A percentile compares a stretch with the other conserved stretches of the same genome.
These are phyloP conservation scores for Malassezia restricta DNA, from an alignment of 1,284 basidiomycete genomes.

Conservation along the genomic window DNA sequence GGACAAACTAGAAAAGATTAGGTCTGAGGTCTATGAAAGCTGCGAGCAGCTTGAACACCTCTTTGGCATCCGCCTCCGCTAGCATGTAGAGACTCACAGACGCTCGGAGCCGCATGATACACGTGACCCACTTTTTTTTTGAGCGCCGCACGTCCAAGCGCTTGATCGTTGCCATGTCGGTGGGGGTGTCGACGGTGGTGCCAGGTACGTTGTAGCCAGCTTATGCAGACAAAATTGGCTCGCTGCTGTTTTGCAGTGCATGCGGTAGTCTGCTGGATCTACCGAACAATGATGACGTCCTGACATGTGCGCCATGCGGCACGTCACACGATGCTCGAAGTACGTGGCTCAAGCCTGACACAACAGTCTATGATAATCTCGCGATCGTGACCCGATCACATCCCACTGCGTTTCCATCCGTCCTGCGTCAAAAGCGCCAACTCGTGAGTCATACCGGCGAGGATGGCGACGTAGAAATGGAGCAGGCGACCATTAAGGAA, in stretches of 20 bases:
- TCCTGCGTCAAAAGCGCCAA: slow-evolving; percentile 73
- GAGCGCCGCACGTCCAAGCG: neutral
- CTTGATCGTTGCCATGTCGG: slow-evolving; percentile 1
- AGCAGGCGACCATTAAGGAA: slow-evolving; percentile 62
- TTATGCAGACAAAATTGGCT: slow-evolving; percentile 53
- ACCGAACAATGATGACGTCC: slow-evolving; percentile 63
- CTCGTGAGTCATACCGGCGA: slow-evolving; percentile 53
- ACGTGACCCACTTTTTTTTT: slow-evolving; percentile 13
- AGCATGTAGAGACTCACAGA: neutral
- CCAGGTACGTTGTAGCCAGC: neutral
- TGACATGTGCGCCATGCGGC: slow-evolving; percentile 77
- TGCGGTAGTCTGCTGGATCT: slow-evolving; percentile 81
- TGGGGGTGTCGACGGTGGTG: neutral
- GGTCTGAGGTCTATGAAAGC: slow-evolving; percentile 30
- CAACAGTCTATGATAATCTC: slow-evolving; percentile 77
- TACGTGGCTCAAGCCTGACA: slow-evolving; percentile 14
- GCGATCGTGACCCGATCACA: slow-evolving; percentile 80
- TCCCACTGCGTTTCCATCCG: slow-evolving; percentile 84
- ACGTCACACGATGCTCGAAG: slow-evolving; percentile 58
- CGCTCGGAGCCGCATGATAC: neutral
- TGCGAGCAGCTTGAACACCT: slow-evolving; percentile 38
- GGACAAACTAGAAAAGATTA: slow-evolving; percentile 28
- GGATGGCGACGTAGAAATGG: slow-evolving; percentile 20
- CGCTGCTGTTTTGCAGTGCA: slow-evolving; percentile 79
- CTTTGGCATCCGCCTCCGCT: slow-evolving; percentile 10